Evolutionary conservation across 441 rosid species (phyloP).

Genomic region (Pelargonium citronellum): DNA sequence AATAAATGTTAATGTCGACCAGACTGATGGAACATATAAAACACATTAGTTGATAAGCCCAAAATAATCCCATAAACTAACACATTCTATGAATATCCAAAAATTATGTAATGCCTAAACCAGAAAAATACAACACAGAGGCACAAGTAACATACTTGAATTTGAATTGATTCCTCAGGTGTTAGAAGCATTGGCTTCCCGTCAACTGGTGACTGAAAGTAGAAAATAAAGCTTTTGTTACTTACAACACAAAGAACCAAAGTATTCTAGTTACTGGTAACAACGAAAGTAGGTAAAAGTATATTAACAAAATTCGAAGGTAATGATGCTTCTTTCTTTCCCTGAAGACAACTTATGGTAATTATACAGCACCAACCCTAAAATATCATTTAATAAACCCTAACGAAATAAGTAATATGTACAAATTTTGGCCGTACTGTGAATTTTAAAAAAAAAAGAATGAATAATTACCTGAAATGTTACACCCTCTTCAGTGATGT

Average conservation of each 20-base stretch:
- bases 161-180: constrained; percentile 78
- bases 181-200: constrained; percentile 82
- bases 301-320: not conserved
- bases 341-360: not conserved
- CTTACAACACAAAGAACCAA: constrained; percentile 18
- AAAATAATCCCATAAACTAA: not conserved
- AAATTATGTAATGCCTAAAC: not conserved
- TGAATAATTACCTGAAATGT: constrained; percentile 55
- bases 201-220: constrained; percentile 64
- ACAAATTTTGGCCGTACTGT: not conserved
- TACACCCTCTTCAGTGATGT: constrained; percentile 70
- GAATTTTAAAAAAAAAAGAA: not conserved
- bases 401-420: not conserved
- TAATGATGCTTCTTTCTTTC: not conserved
- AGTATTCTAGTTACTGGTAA: not conserved
- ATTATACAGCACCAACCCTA: not conserved
- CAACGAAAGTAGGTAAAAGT: not conserved
- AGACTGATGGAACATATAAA: not conserved
- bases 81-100: not conserved
- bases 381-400: not conserved
- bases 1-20: not conserved
- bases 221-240: constrained; percentile 26
- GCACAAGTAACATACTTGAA: constrained; percentile 47
- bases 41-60: not conserved
- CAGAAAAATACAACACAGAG: not conserved